Evolutionary conservation across 345 rosid genomes (phyloP).

Genomic region (Crucihimalaya himalaica): DNA sequence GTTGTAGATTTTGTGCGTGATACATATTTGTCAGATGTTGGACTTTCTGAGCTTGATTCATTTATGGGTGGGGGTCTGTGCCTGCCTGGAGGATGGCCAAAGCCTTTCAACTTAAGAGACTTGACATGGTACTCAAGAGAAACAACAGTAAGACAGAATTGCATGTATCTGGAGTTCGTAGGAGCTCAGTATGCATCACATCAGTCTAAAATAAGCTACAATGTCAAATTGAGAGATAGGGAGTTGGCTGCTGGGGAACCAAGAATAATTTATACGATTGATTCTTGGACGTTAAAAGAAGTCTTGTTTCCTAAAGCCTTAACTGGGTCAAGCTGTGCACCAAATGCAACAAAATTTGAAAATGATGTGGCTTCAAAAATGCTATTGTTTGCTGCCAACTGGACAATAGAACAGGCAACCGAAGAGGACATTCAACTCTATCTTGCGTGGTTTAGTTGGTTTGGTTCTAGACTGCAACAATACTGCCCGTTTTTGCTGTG

Average conservation of each 20-base stretch:
- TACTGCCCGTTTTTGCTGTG: constrained; percentile 45
- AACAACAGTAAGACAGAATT: constrained; percentile 70
- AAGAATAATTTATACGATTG: constrained; percentile 39
- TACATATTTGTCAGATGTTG: constrained; percentile 48
- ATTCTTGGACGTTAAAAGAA: constrained; percentile 40
- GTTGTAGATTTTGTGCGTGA: constrained; percentile 58
- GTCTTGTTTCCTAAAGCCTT: constrained; percentile 52
- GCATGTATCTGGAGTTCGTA: constrained; percentile 76
- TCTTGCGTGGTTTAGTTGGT: constrained; percentile 70
- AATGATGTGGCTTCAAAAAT: constrained; percentile 48
- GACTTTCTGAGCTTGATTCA: constrained; percentile 37
- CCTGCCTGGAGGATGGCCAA: constrained; percentile 91
- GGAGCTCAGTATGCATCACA: constrained; percentile 60
- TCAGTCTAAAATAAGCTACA: constrained; percentile 37
- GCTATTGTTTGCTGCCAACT: constrained; percentile 69
- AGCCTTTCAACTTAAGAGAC: constrained; percentile 64
- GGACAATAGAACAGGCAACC: constrained; percentile 86
- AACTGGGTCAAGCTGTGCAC: constrained; percentile 29
- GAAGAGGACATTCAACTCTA: constrained; percentile 67
- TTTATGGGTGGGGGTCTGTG: constrained; percentile 43
- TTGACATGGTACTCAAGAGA: constrained; percentile 63
- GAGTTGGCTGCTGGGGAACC: constrained; percentile 34
- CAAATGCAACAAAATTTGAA: constrained; percentile 27
- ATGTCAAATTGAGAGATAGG: constrained; percentile 28
- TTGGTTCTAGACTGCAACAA: constrained; percentile 56